Evolutionary conservation across 1,284 basidiomycete species (phyloP).

Genomic region (Leccinum griseonigrum): DNA sequence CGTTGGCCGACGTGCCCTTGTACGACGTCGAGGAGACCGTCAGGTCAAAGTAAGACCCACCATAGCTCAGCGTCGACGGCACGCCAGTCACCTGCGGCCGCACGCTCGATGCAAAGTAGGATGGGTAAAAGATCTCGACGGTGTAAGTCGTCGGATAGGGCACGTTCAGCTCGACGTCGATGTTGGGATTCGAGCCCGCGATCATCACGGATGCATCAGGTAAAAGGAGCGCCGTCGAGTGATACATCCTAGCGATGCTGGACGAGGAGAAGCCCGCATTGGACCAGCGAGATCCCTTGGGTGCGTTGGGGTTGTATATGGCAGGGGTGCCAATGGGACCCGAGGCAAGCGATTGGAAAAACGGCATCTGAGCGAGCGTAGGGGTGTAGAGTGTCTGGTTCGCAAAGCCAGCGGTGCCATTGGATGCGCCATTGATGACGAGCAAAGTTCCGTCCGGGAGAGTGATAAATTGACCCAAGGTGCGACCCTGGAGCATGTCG

Average conservation of each 20-base stretch:
- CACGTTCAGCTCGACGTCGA: conserved; percentile 70
- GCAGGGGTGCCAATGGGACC: conserved; percentile 67
- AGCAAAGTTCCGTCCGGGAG: conserved; percentile 78
- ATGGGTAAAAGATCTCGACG: conserved; percentile 84
- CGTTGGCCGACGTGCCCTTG: conserved; percentile 41
- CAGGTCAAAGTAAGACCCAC: conserved; percentile 72
- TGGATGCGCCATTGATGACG: conserved; percentile 74
- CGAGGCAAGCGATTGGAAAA: conserved; percentile 59
- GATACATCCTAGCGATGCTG: conserved; percentile 75
- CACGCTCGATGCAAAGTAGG: conserved; percentile 71
- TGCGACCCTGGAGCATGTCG: conserved; percentile 68
- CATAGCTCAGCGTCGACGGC: conserved; percentile 77
- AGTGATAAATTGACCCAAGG: conserved; percentile 84
- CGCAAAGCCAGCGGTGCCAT: conserved; percentile 65
- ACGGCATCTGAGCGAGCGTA: conserved; percentile 52
- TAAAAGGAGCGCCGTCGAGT: conserved; percentile 84
- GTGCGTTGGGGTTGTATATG: conserved; percentile 69
- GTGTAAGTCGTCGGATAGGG: conserved; percentile 83
- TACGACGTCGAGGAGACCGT: conserved; percentile 48
- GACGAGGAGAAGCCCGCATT: conserved; percentile 56
- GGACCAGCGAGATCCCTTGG: conserved; percentile 69
- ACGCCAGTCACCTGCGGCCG: conserved; percentile 75
- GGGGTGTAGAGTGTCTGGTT: conserved; percentile 46
- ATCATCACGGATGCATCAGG: conserved; percentile 85
- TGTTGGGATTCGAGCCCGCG: conserved; percentile 92